Conservation (phyloP, 2,329 filamentous ascomycete genomes). For the Microdochium bolleyi region DNA sequence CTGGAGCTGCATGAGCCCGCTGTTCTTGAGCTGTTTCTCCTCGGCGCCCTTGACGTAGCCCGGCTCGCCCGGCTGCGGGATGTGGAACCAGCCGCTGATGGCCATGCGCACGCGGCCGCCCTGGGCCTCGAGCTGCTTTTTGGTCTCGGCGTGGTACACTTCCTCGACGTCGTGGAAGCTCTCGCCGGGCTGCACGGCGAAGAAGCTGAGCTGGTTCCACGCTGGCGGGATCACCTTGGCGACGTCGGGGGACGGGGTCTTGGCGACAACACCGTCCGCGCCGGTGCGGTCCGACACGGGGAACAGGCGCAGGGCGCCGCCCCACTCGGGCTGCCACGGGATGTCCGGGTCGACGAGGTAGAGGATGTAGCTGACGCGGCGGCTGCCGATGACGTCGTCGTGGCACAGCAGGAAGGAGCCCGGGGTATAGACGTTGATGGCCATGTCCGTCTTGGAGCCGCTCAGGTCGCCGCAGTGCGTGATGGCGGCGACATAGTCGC, state of each 20-base stretch:
- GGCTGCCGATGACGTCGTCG: slow-evolving; percentile 97
- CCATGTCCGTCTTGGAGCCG: slow-evolving; percentile 96
- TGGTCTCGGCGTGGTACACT: slow-evolving; percentile 67
- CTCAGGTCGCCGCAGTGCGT: slow-evolving; percentile 82
- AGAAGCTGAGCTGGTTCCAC: slow-evolving; percentile 97
- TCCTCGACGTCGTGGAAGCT: slow-evolving; percentile 99
- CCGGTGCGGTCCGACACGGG: slow-evolving; percentile 59
- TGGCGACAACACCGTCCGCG: slow-evolving; percentile 65
- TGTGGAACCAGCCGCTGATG: slow-evolving; percentile 98
- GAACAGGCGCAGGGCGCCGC: slow-evolving; percentile 83
- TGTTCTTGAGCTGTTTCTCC: slow-evolving; percentile 80
- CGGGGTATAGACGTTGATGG: slow-evolving; percentile 96
- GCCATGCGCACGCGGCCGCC: slow-evolving; percentile 86
- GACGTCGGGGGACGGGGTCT: slow-evolving; percentile 71
- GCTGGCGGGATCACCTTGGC: slow-evolving; percentile 82
- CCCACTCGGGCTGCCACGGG: slow-evolving; percentile 87
- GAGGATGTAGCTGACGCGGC: slow-evolving; percentile 92
- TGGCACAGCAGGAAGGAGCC: slow-evolving; percentile 94
- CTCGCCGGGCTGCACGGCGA: slow-evolving; percentile 95
- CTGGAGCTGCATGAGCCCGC: slow-evolving; percentile 86
- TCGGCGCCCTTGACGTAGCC: slow-evolving; percentile 85
- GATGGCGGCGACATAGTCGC: slow-evolving; percentile 79
- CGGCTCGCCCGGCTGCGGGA: slow-evolving; percentile 88
- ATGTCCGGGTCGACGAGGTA: slow-evolving; percentile 90
- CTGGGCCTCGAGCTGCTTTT: slow-evolving; percentile 55